Conservation (phyloP, 2,329 filamentous ascomycete species). For the Kalaharituber pfeilii region DNA sequence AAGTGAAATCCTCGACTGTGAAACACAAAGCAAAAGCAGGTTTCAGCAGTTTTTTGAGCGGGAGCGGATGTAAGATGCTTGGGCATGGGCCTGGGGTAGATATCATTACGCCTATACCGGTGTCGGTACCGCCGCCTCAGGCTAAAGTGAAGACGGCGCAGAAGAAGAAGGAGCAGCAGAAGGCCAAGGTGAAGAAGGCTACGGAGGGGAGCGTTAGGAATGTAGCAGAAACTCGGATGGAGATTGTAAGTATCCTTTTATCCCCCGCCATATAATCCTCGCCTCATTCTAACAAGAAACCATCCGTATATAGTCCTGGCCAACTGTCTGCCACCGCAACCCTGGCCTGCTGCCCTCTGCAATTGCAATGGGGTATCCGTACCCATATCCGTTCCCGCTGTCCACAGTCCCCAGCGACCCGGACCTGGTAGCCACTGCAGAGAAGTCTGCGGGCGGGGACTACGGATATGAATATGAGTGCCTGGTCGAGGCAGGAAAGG, state of each 20-base stretch:
- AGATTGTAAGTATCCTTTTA: conserved; percentile 4
- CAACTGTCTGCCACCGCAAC: conserved; percentile 16
- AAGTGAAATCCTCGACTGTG: too few relatives aligned
- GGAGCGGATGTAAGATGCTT: too few relatives aligned
- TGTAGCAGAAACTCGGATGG: background rate
- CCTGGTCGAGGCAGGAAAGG: background rate
- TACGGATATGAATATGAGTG: background rate
- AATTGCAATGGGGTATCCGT: conserved; percentile 15
- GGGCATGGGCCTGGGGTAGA: too few relatives aligned
- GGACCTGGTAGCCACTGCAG: background rate
- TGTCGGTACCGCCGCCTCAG: too few relatives aligned
- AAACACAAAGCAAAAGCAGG: too few relatives aligned
- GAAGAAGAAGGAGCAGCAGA: background rate
- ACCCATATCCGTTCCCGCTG: conserved; percentile 10
- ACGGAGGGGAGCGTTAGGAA: background rate
- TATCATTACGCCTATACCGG: too few relatives aligned
- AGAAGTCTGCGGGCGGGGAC: too few relatives aligned
- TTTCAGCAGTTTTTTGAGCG: too few relatives aligned
- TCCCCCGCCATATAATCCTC: background rate
- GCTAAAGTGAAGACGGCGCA: too few relatives aligned
- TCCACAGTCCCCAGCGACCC: background rate
- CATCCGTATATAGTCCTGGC: conserved; percentile 15
- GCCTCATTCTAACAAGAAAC: conserved; percentile 2
- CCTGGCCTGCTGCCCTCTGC: conserved; percentile 14
- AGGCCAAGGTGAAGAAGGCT: background rate